Evolutionary conservation across 306 rosid genomes (phyloP), one percentile per base, ranked within the genome.

Genomic region (Medicago truncatula): DNA sequence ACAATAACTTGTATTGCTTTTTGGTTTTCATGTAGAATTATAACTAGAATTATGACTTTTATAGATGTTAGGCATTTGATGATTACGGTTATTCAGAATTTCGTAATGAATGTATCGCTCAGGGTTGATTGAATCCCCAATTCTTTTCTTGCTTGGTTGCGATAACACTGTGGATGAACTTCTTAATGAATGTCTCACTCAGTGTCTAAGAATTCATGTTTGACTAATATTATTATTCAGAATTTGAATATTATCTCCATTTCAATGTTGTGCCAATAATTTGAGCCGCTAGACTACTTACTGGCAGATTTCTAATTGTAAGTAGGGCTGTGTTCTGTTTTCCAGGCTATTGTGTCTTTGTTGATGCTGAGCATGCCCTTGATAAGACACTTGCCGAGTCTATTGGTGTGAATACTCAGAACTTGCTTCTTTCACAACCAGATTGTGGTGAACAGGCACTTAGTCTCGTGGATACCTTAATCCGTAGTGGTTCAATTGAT

Each of bases 371-470:
- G 75, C 98, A 91, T 77, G 97, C 98, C 76, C 94, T 94, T 72
- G 96, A 94, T 83, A 94, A 88, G 81, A 53, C 88, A 17, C 83
- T 94, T 64, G 96, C 96, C 16, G 88, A 85, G 80, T 82, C 92
- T 73, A 91, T 92, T 81, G 97, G 98, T 63, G 96, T 94, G 62
- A 84, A 94, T 68, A 87, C 93, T 4, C 61, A 82, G 71, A 87
- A 88, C 77, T 83, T 94, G 67, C 96, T 94, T 76, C 90, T 94
- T 36, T 94, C 98, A 2, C 97, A 91, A 85, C 98, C 96, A 54
- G 97, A 94, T 74, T 91, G 92, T 81, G 97, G 96, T n/a, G 96
- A 91, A 83, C 95, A 90, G 73, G 98, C 98, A 31, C 96, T 90
- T 43, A 90, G 97, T 73, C 96, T 94, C 34, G 98, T 90, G 40